Evolutionary conservation across 2,329 filamentous ascomycete genomes (phyloP).

Genomic region (Chaetomium globosum): DNA sequence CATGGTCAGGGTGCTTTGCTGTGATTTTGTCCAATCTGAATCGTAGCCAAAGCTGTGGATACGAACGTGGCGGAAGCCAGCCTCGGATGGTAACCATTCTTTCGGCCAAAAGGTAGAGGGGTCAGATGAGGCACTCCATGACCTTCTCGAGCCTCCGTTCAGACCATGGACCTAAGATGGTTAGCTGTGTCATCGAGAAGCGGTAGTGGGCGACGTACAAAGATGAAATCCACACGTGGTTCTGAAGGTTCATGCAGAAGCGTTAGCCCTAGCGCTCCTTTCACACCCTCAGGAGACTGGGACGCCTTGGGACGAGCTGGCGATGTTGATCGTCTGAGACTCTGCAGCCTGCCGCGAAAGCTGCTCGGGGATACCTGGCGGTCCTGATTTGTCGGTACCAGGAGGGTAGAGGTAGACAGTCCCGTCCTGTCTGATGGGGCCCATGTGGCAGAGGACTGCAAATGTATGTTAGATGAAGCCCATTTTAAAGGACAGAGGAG

Average conservation of each 20-base stretch:
- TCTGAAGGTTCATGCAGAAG: conserved; percentile 38
- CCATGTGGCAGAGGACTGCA: conserved; percentile 27
- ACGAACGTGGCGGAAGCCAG: conserved; percentile 38
- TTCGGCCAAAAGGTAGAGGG: conserved; percentile 46
- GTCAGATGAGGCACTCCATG: conserved; percentile 45
- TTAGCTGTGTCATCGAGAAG: neutral
- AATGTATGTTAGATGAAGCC: conserved; percentile 9
- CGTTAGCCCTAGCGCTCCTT: conserved; percentile 37
- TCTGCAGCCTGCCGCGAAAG: conserved; percentile 27
- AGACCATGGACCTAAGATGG: conserved; percentile 44
- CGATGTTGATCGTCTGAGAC: conserved; percentile 25
- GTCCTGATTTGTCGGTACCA: conserved; percentile 14
- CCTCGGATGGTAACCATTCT: conserved; percentile 43
- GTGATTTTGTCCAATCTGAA: conserved; percentile 27
- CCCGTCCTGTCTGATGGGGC: conserved; percentile 14
- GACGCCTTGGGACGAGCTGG: conserved; percentile 25
- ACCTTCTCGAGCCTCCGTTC: conserved; percentile 46
- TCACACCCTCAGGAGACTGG: conserved; percentile 22
- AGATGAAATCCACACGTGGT: conserved; percentile 45
- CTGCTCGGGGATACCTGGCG: conserved; percentile 21
- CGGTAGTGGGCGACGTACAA: conserved; percentile 30
- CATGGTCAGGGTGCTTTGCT: conserved; percentile 30
- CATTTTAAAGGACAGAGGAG: neutral
- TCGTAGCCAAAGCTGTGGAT: conserved; percentile 41
- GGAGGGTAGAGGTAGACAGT: conserved; percentile 18